A percentile compares a stretch with the other conserved stretches of the same genome.
phyloP scores from a whole-genome alignment of 805 yeast genomes.

The Debaryomyces castellii region DNA sequence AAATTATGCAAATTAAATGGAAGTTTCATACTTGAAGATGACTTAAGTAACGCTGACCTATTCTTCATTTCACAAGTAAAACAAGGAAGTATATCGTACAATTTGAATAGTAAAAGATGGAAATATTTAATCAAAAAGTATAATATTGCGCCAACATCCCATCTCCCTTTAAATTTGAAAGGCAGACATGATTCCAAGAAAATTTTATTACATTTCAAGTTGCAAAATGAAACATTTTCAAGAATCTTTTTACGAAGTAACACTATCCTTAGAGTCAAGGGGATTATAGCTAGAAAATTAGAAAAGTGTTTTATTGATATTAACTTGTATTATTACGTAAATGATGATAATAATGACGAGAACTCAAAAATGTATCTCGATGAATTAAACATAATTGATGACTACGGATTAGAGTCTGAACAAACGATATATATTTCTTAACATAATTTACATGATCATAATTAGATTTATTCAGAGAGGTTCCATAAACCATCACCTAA shows the following conservation, averaged over 20 bases:
- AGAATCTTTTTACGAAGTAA: conserved; percentile 22
- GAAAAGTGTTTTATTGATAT: conserved; percentile 22
- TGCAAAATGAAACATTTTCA: neutral
- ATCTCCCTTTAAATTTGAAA: neutral
- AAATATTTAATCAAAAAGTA: conserved; percentile 35
- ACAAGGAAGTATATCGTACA: conserved; percentile 18
- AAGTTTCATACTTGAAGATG: conserved; percentile 41
- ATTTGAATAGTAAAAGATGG: conserved; percentile 39
- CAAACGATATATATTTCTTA: conserved; percentile 11
- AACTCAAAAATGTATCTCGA: conserved; percentile 18
- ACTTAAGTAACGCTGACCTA: conserved; percentile 64
- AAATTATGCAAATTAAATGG: conserved; percentile 56
- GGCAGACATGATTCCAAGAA: conserved; percentile 8
- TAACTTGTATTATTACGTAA: conserved; percentile 22
- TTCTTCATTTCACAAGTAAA: conserved; percentile 57
- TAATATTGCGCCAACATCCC: conserved; percentile 16
- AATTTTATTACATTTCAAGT: conserved; percentile 2
- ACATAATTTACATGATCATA: neutral
- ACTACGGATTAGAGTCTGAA: conserved; percentile 9
- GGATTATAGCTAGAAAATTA: conserved; percentile 20
- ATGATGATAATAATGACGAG: conserved; percentile 15
- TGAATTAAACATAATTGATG: conserved; percentile 26
- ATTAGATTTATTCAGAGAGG: conserved; percentile 44
- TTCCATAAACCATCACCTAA: conserved; percentile 90
- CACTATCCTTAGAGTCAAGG: conserved; percentile 34